These are phyloP conservation scores for Diplodia corticola DNA, from an alignment of 2,329 filamentous ascomycete genomes.

Conservation along the genomic window DNA sequence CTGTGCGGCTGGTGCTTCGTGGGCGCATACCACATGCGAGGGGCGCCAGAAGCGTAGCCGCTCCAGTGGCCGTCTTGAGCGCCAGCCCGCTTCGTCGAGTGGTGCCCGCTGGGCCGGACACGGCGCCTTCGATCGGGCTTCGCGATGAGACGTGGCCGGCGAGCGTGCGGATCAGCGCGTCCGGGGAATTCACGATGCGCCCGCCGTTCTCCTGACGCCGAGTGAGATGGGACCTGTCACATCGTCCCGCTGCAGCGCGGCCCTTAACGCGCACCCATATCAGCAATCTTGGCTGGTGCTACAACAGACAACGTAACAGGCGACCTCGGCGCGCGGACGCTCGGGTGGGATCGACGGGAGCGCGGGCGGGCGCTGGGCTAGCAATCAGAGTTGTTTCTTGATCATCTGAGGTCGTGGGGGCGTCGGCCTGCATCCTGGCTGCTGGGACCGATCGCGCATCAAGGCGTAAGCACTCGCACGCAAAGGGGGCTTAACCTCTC, in stretches of 20 bases:
- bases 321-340: not conserved
- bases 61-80: conserved; percentile 8
- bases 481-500: conserved; percentile 25
- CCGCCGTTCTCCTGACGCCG: conserved; percentile 10
- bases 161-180: conserved; percentile 3
- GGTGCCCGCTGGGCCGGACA: not conserved
- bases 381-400: conserved; percentile 24
- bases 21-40: conserved; percentile 24
- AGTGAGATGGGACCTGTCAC: conserved; percentile 22
- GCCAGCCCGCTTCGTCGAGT: conserved; percentile 10
- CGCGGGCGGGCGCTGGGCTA: not conserved
- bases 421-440: conserved; percentile 36
- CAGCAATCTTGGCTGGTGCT: conserved; percentile 15
- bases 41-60: conserved; percentile 21
- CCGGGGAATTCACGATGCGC: conserved; percentile 15
- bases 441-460: conserved; percentile 28
- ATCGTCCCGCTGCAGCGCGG: conserved; percentile 18
- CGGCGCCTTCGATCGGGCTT: conserved; percentile 15
- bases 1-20: conserved; percentile 23
- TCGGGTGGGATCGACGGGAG: conserved; percentile 12
- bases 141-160: conserved; percentile 13
- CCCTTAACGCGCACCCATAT: conserved; percentile 20
- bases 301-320: conserved; percentile 15
- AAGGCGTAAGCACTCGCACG: conserved; percentile 23
- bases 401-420: conserved; percentile 31